Conservation (phyloP, 108 stramenopile species). For the Cyclotella baltica region DNA sequence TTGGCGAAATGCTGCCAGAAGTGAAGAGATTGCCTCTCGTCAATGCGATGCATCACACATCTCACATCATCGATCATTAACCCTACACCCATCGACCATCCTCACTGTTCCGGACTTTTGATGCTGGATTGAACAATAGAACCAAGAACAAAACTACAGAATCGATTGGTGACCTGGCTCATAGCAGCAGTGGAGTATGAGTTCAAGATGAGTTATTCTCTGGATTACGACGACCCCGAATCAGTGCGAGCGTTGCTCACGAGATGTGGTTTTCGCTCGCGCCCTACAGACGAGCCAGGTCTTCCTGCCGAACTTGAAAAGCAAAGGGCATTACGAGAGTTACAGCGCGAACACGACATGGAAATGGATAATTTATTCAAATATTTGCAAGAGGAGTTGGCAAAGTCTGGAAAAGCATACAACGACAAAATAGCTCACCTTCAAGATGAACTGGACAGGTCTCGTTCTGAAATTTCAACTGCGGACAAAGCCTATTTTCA, state of each 20-base stretch:
- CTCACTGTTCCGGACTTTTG: no score
- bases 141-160: no score
- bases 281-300: neutral
- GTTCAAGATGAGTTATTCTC: neutral
- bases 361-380: neutral
- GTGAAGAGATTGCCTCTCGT: no score
- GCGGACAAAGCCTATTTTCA: neutral
- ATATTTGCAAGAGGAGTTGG: neutral
- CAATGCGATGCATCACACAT: no score
- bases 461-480: neutral
- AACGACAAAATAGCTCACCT: neutral
- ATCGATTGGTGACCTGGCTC: neutral
- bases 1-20: no score
- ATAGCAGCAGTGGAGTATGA: neutral
- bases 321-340: neutral
- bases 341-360: slow-evolving; percentile 5
- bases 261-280: slow-evolving; percentile 13
- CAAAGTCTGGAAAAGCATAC: slow-evolving; percentile 6
- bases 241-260: slow-evolving; percentile 3
- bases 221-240: neutral
- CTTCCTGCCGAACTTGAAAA: neutral
- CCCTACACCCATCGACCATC: no score
- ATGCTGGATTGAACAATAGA: no score
- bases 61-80: no score
- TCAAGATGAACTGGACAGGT: neutral